These are phyloP conservation scores for Gastrodia elata DNA, from an alignment of 106 monocot species.

Conservation along the genomic window DNA sequence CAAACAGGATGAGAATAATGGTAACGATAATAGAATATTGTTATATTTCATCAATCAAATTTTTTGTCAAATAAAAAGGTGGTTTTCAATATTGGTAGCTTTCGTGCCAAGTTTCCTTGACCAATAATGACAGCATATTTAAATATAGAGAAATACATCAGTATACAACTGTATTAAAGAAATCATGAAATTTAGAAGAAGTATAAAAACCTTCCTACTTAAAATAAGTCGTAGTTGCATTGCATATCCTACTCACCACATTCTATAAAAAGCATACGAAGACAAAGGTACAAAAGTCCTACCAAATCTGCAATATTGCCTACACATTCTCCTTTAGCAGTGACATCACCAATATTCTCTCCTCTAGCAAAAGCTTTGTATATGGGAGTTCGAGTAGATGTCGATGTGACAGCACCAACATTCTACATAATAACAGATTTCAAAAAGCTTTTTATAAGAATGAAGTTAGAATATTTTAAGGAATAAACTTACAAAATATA, in stretches of 20 bases:
- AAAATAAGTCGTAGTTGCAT: background rate
- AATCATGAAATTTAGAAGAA: background rate
- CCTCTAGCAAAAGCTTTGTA: slow-evolving; percentile 97
- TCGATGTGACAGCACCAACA: slow-evolving; percentile 95
- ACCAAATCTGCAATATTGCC: slow-evolving; percentile 98
- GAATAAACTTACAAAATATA: background rate
- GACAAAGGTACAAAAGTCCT: slow-evolving; percentile 11
- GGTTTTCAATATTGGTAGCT: background rate
- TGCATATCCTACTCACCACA: background rate
- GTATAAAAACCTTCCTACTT: slow-evolving; percentile 2
- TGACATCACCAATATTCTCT: slow-evolving; percentile 99
- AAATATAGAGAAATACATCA: background rate
- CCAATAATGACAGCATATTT: background rate
- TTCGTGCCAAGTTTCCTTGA: background rate
- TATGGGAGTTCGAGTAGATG: slow-evolving; percentile 92
- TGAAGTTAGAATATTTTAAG: background rate
- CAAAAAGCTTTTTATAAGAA: background rate
- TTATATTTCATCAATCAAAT: background rate
- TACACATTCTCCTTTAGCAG: slow-evolving; percentile 99
- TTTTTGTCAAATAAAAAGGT: background rate
- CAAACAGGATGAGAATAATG: background rate
- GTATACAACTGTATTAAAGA: background rate
- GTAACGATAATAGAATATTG: background rate
- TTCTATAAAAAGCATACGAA: slow-evolving; percentile 2
- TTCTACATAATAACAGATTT: slow-evolving; percentile 39